Evolutionary conservation across 352 stramenopile species (phyloP), one percentile per base, ranked within the genome.

Genomic region (Globisporangium acanthophoron): DNA sequence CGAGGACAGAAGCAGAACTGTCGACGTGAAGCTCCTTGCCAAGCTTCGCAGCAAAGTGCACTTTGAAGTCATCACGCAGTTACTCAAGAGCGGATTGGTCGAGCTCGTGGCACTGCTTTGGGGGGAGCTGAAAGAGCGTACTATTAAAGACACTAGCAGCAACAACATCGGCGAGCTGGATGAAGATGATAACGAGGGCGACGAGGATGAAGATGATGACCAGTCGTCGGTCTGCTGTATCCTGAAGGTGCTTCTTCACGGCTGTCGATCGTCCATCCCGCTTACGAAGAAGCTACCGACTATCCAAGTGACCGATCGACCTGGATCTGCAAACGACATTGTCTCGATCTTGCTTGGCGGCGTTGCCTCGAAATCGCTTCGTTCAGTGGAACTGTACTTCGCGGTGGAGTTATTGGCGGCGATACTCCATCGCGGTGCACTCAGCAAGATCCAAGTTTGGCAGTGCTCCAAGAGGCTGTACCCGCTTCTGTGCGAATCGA

Each of bases 191-290:
- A 66, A 64, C 39, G 69, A 81, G n/a, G 61, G 73, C 2, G 65
- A 74, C 18, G 70, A 75, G 0, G 73, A 81, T 35, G 74, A 89
- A 51, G 78, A 89, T 27, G 72, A 71, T 3, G 74, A 87, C 48
- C 80, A 94, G 43, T 89, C 81, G 11, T 79, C 73, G 1, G 69
- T 87, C 2, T 82, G 75, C 46, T 91, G 81, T 37, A 79, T 90
- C 16, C 52, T 94, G 37, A 91, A 91, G 52, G 83, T 94, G 15
- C 60, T 94, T 5, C 50, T 86, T 21, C 80, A 94, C 43, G 65
- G 66, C 21, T 87, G 73, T 57, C 71, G 80, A 5, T 80, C 79
- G 9, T 93, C 84, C n/a, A 75, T 76, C 4, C 68, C 72, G 29
- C 56, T 90, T 4, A 88, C 79, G 7, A 76, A 71, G 39, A 90